phyloP scores from a whole-genome alignment of 768 basidiomycete species.

The Russula lepida region DNA sequence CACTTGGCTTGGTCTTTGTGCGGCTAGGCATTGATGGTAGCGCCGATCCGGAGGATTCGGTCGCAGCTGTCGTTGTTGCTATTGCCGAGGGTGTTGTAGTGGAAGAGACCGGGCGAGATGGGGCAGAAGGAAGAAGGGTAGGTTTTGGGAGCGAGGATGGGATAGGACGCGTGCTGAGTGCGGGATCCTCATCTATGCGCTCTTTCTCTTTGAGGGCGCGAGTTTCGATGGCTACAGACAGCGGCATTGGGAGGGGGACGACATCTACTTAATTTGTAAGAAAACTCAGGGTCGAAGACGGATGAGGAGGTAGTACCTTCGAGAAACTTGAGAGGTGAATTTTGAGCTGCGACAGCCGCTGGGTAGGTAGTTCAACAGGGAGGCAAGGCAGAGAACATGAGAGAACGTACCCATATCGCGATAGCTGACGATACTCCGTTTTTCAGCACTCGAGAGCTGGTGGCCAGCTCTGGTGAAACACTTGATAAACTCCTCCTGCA shows the following conservation, averaged over 20 bases:
- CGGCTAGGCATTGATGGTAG: slow-evolving; percentile 1
- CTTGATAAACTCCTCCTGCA: slow-evolving; percentile 22
- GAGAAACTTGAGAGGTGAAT: slow-evolving; percentile 11
- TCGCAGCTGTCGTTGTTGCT: background rate
- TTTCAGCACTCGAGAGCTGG: slow-evolving; percentile 7
- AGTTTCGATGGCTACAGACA: slow-evolving; percentile 13
- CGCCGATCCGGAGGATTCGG: slow-evolving; percentile 2
- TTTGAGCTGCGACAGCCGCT: slow-evolving; percentile 10
- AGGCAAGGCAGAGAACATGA: background rate
- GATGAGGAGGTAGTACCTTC: slow-evolving; percentile 12
- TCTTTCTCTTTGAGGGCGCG: slow-evolving; percentile 18
- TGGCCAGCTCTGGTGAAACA: slow-evolving; percentile 18
- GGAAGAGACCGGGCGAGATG: slow-evolving; percentile 9
- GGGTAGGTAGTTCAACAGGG: background rate
- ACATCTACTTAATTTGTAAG: slow-evolving; percentile 9
- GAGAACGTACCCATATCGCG: slow-evolving; percentile 20
- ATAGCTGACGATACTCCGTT: slow-evolving; percentile 16
- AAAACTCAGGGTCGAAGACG: background rate
- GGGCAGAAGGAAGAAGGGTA: background rate
- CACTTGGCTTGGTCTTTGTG: slow-evolving; percentile 5
- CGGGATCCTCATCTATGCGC: slow-evolving; percentile 20
- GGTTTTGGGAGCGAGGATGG: slow-evolving; percentile 7
- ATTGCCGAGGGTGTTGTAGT: slow-evolving; percentile 12
- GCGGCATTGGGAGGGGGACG: slow-evolving; percentile 16
- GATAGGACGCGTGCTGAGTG: slow-evolving; percentile 9